Evolutionary conservation across 257 asterid species (phyloP), one percentile per base, ranked within the genome.

Genomic region (Eucommia ulmoides): DNA sequence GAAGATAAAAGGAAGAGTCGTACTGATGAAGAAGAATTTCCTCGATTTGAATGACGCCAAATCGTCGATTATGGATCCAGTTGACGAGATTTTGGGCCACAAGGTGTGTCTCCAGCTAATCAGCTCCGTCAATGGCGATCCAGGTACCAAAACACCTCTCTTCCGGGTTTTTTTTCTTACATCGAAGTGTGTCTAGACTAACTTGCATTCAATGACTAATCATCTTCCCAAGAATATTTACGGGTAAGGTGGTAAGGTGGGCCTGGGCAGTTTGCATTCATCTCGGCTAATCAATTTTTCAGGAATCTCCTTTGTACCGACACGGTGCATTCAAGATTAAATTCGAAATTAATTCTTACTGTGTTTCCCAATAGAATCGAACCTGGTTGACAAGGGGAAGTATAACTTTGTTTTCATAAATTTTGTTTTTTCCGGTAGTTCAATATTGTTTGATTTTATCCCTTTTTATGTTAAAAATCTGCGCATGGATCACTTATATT

Each of bases 51-150:
- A 52, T 10, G 60, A 73, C 33, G 19, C 72, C 2, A 56, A 35
- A 8, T 80, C 81, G 8, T 65, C 88, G 0, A 54, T 63, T 15
- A 15, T 63, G 58, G 93, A 83, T 50, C 65, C 74, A 12, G 1
- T 72, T 5, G 78, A 73, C 44, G 97, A 87, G 33, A 8, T 81
- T 6, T 35, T 54, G 20, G 85, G 93, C 0, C 63, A 59, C 38
- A 83, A 68, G 71, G 87, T 87, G 0, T 65, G 69, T 22, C 45
- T 87, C 49, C 77, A 76, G 60, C 93, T 87, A 59, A 53, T 87
- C 38, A 64, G 68, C 53, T 45, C 68, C 17, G 47, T 61, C 26
- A 42, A 45, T 51, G 51, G 19, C 25, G 58, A 63, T 17, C 48
- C 58, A 8, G 71, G 77, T 69, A 2, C n/a, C 18, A 14, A 10